Evolutionary conservation across 164 flowering plant species (phyloP).

Genomic region (Liquidambar formosana): DNA sequence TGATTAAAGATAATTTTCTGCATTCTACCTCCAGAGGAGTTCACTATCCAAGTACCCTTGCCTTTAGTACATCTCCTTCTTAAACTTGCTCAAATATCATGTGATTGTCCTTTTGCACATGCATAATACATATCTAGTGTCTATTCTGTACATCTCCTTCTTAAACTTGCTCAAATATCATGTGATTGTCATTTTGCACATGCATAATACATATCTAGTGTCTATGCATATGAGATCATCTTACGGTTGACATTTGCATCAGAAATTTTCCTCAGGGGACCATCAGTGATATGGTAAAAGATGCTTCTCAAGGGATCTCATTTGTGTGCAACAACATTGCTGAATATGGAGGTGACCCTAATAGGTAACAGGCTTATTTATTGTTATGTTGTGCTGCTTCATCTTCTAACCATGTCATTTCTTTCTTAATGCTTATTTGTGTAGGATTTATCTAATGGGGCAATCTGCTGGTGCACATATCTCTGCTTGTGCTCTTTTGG

Average conservation of each 20-base stretch:
- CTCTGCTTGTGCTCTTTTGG: constrained; percentile 81
- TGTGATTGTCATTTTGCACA: neutral
- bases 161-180: no score
- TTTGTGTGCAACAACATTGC: constrained; percentile 82
- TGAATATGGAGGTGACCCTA: constrained; percentile 95
- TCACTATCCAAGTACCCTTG: neutral
- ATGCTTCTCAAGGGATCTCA: constrained; percentile 82
- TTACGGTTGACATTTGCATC: constrained; percentile 26
- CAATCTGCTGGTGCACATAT: constrained; percentile 99
- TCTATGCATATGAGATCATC: neutral
- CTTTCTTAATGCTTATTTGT: neutral
- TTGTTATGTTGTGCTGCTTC: neutral
- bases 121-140: neutral
- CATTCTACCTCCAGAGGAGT: neutral
- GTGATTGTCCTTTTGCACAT: neutral
- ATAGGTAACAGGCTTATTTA: constrained; percentile 46
- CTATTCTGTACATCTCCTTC: neutral
- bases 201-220: neutral
- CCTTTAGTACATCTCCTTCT: neutral
- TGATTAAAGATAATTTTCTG: neutral
- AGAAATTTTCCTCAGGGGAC: constrained; percentile 98
- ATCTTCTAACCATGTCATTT: neutral
- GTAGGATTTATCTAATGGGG: constrained; percentile 88
- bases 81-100: no score
- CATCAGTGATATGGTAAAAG: constrained; percentile 90